Evolutionary conservation across 495 filamentous ascomycete species (phyloP).

Genomic region (Penicillium arizonense): DNA sequence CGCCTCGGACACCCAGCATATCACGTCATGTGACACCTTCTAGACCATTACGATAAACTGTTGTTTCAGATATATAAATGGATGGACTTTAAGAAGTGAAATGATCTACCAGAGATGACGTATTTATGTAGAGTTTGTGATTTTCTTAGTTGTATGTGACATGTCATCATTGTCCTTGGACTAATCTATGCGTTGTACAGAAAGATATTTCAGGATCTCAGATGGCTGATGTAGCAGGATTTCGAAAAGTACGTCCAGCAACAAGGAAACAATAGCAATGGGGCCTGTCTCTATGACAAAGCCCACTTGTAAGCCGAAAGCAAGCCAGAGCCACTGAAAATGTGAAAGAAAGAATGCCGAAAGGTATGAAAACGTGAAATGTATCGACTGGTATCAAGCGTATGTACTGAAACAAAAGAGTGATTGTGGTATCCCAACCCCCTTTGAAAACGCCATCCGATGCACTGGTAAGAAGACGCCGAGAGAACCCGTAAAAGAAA

Average conservation of each 20-base stretch:
- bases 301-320: background rate
- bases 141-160: background rate
- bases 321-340: background rate
- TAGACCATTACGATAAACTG: background rate
- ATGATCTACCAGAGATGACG: no score
- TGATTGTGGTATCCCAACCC: slow-evolving; percentile 13
- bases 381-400: slow-evolving; percentile 37
- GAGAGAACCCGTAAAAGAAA: slow-evolving; percentile 14
- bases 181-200: slow-evolving; percentile 9
- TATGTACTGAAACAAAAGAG: slow-evolving; percentile 26
- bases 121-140: background rate
- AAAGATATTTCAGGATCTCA: slow-evolving; percentile 2
- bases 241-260: background rate
- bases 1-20: background rate
- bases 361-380: slow-evolving; percentile 12
- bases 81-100: no score
- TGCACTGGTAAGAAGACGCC: slow-evolving; percentile 34
- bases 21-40: slow-evolving; percentile 13
- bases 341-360: slow-evolving; percentile 1
- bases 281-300: slow-evolving; percentile 10
- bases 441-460: slow-evolving; percentile 41
- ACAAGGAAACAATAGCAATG: background rate
- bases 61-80: background rate
- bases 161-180: slow-evolving; percentile 9
- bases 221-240: background rate